phyloP scores from a whole-genome alignment of 108 stramenopile species.

The Parmales sp. region DNA sequence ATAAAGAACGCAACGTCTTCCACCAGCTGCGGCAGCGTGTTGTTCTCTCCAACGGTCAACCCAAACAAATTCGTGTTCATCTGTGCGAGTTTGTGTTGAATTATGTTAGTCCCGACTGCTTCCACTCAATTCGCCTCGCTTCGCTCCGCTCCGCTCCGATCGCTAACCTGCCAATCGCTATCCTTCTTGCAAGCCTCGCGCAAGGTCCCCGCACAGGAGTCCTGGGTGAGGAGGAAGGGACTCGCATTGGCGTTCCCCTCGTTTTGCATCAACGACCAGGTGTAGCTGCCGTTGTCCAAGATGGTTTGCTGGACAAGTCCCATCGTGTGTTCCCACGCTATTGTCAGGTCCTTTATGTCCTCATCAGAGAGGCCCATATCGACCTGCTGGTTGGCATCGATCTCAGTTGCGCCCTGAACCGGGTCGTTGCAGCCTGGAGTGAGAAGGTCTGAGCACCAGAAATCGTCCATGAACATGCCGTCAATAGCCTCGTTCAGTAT shows the following conservation, averaged over 20 bases:
- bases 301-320: slow-evolving; percentile 5
- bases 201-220: not conserved
- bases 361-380: slow-evolving; percentile 22
- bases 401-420: slow-evolving; percentile 25
- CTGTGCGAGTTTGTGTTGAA: too few relatives aligned
- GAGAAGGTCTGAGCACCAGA: not conserved
- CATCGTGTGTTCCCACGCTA: slow-evolving; percentile 22
- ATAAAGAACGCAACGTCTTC: not conserved
- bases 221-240: not conserved
- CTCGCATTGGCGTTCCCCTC: slow-evolving; percentile 23
- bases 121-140: too few relatives aligned
- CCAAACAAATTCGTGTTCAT: not conserved
- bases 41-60: not conserved
- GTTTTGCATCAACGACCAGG: slow-evolving; percentile 22
- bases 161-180: not conserved
- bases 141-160: too few relatives aligned
- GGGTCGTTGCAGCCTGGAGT: slow-evolving; percentile 17
- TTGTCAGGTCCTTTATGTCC: slow-evolving; percentile 15
- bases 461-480: not conserved
- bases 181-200: not conserved
- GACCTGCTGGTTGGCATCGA: not conserved
- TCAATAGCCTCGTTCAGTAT: not conserved
- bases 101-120: too few relatives aligned
- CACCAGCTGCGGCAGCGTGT: not conserved
- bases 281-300: slow-evolving; percentile 16